A percentile compares a stretch with the other conserved stretches of the same genome.
Evolutionary conservation across 129 eudicot species (phyloP).

Genomic region (Helianthus annuus): DNA sequence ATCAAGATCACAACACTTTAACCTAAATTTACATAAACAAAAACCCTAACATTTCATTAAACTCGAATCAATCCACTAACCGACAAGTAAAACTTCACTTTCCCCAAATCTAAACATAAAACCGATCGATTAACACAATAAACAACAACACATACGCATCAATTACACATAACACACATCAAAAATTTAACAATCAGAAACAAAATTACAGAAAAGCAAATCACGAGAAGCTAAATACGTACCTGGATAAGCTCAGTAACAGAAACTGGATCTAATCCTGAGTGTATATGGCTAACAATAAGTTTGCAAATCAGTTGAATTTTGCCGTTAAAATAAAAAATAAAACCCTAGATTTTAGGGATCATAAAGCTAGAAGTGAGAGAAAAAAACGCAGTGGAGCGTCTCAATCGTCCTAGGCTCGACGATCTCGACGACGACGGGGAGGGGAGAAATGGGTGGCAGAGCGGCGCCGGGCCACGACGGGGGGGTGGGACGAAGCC

Average conservation of each 20-base stretch:
- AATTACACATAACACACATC: constrained; percentile 8
- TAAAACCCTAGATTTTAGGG: constrained; percentile 53
- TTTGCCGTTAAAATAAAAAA: constrained; percentile 5
- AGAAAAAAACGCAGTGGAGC: constrained; percentile 31
- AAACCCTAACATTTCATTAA: not conserved
- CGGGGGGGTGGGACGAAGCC: too few relatives aligned
- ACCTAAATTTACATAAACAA: not conserved
- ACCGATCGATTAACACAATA: not conserved
- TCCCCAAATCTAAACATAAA: constrained; percentile 24
- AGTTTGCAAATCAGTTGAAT: constrained; percentile 19
- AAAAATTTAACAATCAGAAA: not conserved
- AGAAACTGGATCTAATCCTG: constrained; percentile 17
- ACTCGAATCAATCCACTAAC: not conserved
- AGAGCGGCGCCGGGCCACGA: too few relatives aligned
- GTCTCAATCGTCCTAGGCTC: too few relatives aligned
- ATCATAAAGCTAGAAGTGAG: constrained; percentile 21
- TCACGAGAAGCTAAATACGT: not conserved
- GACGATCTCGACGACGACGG: too few relatives aligned
- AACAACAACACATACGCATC: not conserved
- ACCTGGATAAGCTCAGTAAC: constrained; percentile 36
- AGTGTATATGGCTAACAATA: constrained; percentile 1
- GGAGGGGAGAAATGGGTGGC: too few relatives aligned
- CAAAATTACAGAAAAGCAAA: not conserved
- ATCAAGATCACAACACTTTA: constrained; percentile 1
- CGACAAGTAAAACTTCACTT: constrained; percentile 14